Evolutionary conservation across 2,329 filamentous ascomycete species (phyloP).

Genomic region (Fusarium brevicatenulatum): DNA sequence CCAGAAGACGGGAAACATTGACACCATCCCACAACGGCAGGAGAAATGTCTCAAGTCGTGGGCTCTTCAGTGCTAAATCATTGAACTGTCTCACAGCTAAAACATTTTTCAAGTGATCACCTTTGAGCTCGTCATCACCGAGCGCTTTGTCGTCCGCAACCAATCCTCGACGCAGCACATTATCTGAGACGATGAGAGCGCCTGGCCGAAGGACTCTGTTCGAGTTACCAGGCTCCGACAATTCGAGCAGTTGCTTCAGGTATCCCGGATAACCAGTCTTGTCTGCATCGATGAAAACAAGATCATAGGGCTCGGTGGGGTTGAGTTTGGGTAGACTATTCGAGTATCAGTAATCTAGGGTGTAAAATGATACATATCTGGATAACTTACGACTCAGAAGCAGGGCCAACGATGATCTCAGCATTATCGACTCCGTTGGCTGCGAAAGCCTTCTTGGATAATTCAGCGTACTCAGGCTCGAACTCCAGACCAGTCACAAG

Average conservation of each 20-base stretch:
- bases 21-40: conserved; percentile 57
- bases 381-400: conserved; percentile 55
- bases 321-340: conserved; percentile 46
- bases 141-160: conserved; percentile 53
- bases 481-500: conserved; percentile 59
- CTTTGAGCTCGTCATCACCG: conserved; percentile 29
- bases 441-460: conserved; percentile 53
- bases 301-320: conserved; percentile 56
- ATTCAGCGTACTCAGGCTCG: conserved; percentile 54
- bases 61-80: conserved; percentile 45
- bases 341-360: neutral
- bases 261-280: conserved; percentile 63
- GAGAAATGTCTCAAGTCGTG: conserved; percentile 54
- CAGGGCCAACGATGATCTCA: conserved; percentile 59
- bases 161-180: conserved; percentile 60
- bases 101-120: conserved; percentile 35
- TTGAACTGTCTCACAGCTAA: conserved; percentile 51
- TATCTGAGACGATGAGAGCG: conserved; percentile 65
- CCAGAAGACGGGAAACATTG: conserved; percentile 52
- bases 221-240: conserved; percentile 52
- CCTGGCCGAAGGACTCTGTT: conserved; percentile 58
- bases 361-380: too few relatives aligned
- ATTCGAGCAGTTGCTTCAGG: conserved; percentile 56
- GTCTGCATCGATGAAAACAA: conserved; percentile 65
- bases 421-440: conserved; percentile 56